Evolutionary conservation across 1,139 yeast species (phyloP).

Genomic region (Blastobotrys capitulatus): DNA sequence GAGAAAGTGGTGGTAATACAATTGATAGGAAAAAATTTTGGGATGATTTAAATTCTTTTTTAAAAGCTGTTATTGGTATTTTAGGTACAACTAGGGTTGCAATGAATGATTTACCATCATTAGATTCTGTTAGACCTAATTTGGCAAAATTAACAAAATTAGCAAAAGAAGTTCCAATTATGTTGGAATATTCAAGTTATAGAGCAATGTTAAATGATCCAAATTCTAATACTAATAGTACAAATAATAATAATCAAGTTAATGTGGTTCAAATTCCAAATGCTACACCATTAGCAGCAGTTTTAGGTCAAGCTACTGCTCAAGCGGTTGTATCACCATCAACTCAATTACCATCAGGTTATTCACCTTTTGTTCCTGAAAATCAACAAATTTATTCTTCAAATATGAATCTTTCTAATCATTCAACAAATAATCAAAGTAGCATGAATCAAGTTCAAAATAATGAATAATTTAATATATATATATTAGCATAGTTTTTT

Average conservation of each 20-base stretch:
- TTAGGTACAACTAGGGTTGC: constrained; percentile 77
- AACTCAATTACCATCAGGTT: constrained; percentile 18
- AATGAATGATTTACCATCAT: constrained; percentile 72
- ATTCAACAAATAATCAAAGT: no score
- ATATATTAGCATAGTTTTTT: no score
- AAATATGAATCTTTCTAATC: no score
- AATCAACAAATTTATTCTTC: neutral
- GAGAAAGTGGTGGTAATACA: constrained; percentile 37
- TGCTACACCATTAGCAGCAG: constrained; percentile 37
- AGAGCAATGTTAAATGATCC: constrained; percentile 24
- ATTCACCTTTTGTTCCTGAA: constrained; percentile 21
- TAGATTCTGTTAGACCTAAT: constrained; percentile 75
- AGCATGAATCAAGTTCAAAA: constrained; percentile 40
- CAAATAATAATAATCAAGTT: neutral
- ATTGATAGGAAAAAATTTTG: constrained; percentile 66
- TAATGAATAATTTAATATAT: neutral
- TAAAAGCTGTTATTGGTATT: constrained; percentile 78
- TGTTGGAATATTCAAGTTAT: constrained; percentile 60
- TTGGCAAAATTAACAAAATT: constrained; percentile 79
- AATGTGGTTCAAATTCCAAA: constrained; percentile 12
- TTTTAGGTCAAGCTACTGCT: constrained; percentile 34
- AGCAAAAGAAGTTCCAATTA: constrained; percentile 82
- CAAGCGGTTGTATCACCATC: constrained; percentile 31
- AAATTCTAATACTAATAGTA: neutral
- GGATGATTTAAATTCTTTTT: constrained; percentile 79